Evolutionary conservation across 2,329 filamentous ascomycete species (phyloP), one percentile per base, ranked within the genome.

Genomic region (Ascochyta pisi): DNA sequence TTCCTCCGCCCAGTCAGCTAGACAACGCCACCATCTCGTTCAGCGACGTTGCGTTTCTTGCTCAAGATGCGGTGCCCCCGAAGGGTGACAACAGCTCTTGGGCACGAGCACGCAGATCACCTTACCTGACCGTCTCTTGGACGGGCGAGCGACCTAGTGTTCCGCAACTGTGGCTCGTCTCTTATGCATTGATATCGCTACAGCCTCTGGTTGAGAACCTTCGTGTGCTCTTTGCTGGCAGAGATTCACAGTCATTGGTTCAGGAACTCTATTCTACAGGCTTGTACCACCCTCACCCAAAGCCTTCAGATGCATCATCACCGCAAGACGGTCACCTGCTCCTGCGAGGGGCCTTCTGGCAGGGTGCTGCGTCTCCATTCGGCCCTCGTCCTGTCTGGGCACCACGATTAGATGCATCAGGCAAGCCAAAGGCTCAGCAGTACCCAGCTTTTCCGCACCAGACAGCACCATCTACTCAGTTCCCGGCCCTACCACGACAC

Each of bases 401-500:
- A 51, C 67, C 73, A 6, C 67, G 66, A n/a, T 61, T 74, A 23
- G 66, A 71, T 60, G 67, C 70, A 15, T 64, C 66, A 29, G 70
- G 68, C 71, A 59, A 70, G 76, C 68, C 56, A 50, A 77, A 83
- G 53, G 80, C 50, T 3, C 57, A 63, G 13, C 61, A 71, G 3
- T 81, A 78, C 31, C 79, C 79, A 3, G 47, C 73, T 2, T 75
- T 79, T 56, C 77, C 80, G 4, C 73, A 76, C 45, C 73, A 76
- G 47, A 76, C 75, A 60, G 76, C 79, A 24, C 75, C 82, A 57
- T 82, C 80, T 3, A 83, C 79, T 33, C 75, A 76, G 42, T 80
- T 79, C 49, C 78, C 78, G 12, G 71, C 77, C 4, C 70, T 81
- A 51, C 78, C 77, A 4, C 76, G 84, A 10, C 84, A 89, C 71